Percentiles rank a stretch among this genome's conserved stretches.
These are phyloP conservation scores for Leishmania aethiopica DNA, from an alignment of 208 protist genomes.

Conservation along the genomic window DNA sequence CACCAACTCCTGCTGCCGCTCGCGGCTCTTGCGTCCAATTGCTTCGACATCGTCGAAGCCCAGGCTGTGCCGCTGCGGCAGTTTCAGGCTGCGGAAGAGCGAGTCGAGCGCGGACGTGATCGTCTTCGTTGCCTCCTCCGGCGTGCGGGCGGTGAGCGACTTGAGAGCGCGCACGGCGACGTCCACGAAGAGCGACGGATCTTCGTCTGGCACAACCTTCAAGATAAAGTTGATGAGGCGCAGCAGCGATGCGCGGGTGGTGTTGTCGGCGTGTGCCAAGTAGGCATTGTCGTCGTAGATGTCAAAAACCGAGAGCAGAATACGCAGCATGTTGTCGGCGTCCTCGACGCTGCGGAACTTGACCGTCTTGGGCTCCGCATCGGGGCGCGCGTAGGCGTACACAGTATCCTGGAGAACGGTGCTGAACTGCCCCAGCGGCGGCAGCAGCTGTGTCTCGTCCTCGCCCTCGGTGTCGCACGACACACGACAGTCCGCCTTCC, in stretches of 20 bases:
- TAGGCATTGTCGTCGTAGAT: conserved; percentile 90
- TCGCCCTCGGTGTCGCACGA: conserved; percentile 64
- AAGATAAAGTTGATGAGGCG: conserved; percentile 81
- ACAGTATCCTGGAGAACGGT: conserved; percentile 82
- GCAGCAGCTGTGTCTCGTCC: conserved; percentile 58
- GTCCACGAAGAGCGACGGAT: conserved; percentile 88
- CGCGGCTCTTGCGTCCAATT: conserved; percentile 80
- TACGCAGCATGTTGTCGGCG: conserved; percentile 83
- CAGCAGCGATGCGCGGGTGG: conserved; percentile 72
- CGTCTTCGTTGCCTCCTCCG: conserved; percentile 81
- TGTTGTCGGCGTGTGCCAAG: conserved; percentile 89
- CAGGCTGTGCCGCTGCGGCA: conserved; percentile 75
- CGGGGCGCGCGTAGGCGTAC: conserved; percentile 77
- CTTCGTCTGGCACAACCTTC: conserved; percentile 88
- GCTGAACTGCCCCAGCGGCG: conserved; percentile 76
- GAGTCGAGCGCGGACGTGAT: conserved; percentile 80
- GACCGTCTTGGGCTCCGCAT: conserved; percentile 69
- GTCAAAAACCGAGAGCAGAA: conserved; percentile 80
- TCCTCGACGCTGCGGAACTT: conserved; percentile 83
- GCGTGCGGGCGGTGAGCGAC: conserved; percentile 69
- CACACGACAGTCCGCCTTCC: conserved; percentile 70
- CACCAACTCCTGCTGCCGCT: conserved; percentile 83
- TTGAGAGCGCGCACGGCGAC: conserved; percentile 75
- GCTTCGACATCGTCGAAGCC: conserved; percentile 91
- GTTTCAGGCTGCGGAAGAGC: conserved; percentile 79